Percentiles rank a stretch among this genome's conserved stretches.
Evolutionary conservation across 768 basidiomycete species (phyloP).

Genomic region (Neoboletus magnificus): DNA sequence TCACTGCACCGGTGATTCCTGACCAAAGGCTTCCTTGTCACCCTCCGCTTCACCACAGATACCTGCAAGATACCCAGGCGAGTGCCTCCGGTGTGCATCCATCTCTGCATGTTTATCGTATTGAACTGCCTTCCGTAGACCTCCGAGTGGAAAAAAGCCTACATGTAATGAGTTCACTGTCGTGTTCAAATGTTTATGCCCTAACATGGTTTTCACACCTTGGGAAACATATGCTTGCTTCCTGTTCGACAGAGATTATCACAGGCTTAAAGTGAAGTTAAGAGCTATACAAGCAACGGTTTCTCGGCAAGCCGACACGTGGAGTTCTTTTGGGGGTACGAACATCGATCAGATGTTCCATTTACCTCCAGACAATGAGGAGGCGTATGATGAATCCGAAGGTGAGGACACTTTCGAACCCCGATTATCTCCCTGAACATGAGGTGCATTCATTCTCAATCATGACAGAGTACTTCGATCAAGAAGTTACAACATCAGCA

Average conservation of each 20-base stretch:
- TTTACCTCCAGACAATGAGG: neutral
- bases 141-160: conserved; percentile 52
- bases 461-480: conserved; percentile 4
- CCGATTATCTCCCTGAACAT: neutral
- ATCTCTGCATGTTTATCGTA: neutral
- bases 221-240: neutral
- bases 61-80: conserved; percentile 70
- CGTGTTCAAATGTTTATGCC: neutral
- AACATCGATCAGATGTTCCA: neutral
- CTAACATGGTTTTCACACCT: neutral
- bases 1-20: neutral
- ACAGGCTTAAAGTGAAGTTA: conserved; percentile 65
- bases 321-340: conserved; percentile 8
- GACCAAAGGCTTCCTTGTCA: neutral
- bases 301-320: conserved; percentile 21
- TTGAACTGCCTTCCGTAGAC: conserved; percentile 39
- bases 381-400: neutral
- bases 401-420: conserved; percentile 4
- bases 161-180: conserved; percentile 23
- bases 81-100: neutral
- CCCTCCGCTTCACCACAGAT: conserved; percentile 36
- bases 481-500: neutral
- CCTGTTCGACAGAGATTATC: conserved; percentile 55
- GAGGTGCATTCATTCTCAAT: neutral
- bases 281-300: conserved; percentile 43